Percentiles rank a stretch among this genome's conserved stretches.
Conservation (phyloP, 352 stramenopile species). For the Globisporangium canariense region DNA sequence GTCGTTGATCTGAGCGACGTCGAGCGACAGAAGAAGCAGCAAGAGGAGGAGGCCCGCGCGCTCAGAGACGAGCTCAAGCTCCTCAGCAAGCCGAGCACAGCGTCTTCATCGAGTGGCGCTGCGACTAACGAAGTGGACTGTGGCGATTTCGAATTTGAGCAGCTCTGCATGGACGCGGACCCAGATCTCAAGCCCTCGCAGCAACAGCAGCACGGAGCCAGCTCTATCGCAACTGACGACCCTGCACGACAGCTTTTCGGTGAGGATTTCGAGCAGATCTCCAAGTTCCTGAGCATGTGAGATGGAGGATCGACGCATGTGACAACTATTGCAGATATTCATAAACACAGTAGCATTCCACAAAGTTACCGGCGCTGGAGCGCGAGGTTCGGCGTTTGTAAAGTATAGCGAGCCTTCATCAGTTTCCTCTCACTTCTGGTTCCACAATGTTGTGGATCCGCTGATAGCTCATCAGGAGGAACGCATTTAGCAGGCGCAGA, state of each 20-base stretch:
- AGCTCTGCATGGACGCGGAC: constrained; percentile 76
- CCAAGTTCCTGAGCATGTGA: constrained; percentile 37
- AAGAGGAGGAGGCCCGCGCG: constrained; percentile 23
- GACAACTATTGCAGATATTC: not conserved
- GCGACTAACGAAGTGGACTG: constrained; percentile 37
- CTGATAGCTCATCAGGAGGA: constrained; percentile 83
- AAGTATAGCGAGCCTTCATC: not conserved
- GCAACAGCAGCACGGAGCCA: not conserved
- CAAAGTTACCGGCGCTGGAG: not conserved
- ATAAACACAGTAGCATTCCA: not conserved
- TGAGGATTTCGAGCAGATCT: constrained; percentile 44
- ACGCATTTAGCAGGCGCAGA: constrained; percentile 70
- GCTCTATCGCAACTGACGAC: constrained; percentile 9
- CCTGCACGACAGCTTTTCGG: constrained; percentile 38
- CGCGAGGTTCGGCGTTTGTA: not conserved
- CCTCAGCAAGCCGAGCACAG: constrained; percentile 16
- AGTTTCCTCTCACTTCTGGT: constrained; percentile 34
- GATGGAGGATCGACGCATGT: not conserved
- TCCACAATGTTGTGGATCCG: constrained; percentile 79
- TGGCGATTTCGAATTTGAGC: constrained; percentile 73
- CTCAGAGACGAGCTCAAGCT: constrained; percentile 25
- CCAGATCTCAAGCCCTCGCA: constrained; percentile 45
- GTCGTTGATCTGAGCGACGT: constrained; percentile 64
- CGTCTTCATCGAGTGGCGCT: not conserved
- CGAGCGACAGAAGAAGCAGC: constrained; percentile 34